Conservation (phyloP, 306 rosid genomes). For the Quercus glauca region DNA sequence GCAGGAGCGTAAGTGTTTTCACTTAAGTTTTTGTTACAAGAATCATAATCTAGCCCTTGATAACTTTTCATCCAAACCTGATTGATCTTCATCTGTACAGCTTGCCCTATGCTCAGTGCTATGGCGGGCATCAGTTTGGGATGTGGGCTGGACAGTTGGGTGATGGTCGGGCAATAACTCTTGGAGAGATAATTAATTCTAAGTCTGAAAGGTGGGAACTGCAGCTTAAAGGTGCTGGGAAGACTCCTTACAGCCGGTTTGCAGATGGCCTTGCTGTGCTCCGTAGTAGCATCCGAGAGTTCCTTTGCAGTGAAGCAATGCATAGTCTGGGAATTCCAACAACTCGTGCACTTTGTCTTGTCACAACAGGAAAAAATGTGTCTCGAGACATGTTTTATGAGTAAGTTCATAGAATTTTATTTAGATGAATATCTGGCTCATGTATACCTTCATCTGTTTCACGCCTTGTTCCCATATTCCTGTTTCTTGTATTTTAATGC, state of each 20-base stretch:
- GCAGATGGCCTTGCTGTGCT: constrained; percentile 98
- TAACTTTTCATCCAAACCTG: constrained; percentile 15
- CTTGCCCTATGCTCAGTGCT: constrained; percentile 93
- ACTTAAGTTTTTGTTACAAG: constrained; percentile 10
- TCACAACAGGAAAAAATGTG: constrained; percentile 82
- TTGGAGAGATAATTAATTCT: constrained; percentile 85
- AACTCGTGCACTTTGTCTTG: constrained; percentile 91
- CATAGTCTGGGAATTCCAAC: constrained; percentile 94
- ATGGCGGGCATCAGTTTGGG: constrained; percentile 98
- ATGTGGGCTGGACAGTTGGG: constrained; percentile 99
- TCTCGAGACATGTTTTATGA: constrained; percentile 95
- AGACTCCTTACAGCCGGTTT: constrained; percentile 95
- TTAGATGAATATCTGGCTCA: neutral
- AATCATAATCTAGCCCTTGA: neutral
- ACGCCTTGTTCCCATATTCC: neutral
- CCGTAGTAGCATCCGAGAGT: constrained; percentile 96
- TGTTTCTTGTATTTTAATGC: neutral
- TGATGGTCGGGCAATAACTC: constrained; percentile 96
- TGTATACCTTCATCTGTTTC: neutral
- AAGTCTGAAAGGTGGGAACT: constrained; percentile 90
- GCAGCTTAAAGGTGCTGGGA: constrained; percentile 97
- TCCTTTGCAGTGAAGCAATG: constrained; percentile 98
- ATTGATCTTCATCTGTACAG: constrained; percentile 39
- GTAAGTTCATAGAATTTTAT: constrained; percentile 44
- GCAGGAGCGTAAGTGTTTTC: constrained; percentile 75